Percentiles rank a stretch among this genome's conserved stretches.
Evolutionary conservation across 2,329 filamentous ascomycete species (phyloP).

Genomic region (Gnomoniopsis sp.): DNA sequence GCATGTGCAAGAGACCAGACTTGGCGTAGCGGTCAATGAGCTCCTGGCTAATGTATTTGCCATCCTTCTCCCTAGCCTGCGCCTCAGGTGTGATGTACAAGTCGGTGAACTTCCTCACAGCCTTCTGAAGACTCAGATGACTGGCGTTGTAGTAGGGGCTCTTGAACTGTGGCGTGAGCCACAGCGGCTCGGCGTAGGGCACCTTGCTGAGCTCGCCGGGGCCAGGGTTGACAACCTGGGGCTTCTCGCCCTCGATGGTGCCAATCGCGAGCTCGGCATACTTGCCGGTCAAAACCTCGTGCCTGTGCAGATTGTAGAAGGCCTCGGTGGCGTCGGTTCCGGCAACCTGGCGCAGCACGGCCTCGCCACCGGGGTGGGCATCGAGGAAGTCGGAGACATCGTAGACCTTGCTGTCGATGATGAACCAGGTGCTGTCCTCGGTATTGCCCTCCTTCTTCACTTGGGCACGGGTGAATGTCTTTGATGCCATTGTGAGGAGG

Average conservation of each 20-base stretch:
- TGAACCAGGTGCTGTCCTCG: slow-evolving; percentile 75
- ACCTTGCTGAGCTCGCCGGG: slow-evolving; percentile 72
- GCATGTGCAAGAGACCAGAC: slow-evolving; percentile 74
- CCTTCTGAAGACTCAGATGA: slow-evolving; percentile 65
- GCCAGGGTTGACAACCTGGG: slow-evolving; percentile 67
- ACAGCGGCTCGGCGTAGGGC: slow-evolving; percentile 81
- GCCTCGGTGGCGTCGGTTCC: slow-evolving; percentile 77
- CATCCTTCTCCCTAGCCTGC: slow-evolving; percentile 70
- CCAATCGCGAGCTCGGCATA: slow-evolving; percentile 75
- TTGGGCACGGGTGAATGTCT: slow-evolving; percentile 58
- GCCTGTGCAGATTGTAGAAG: slow-evolving; percentile 90
- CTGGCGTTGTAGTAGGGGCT: slow-evolving; percentile 77
- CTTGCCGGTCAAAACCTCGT: slow-evolving; percentile 75
- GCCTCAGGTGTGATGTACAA: slow-evolving; percentile 70
- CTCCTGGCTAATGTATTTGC: slow-evolving; percentile 65
- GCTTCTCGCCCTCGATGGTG: slow-evolving; percentile 69
- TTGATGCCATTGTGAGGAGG: slow-evolving; percentile 31
- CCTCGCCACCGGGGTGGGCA: slow-evolving; percentile 78
- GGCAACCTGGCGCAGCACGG: slow-evolving; percentile 76
- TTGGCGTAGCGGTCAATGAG: slow-evolving; percentile 77
- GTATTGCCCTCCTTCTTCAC: slow-evolving; percentile 70
- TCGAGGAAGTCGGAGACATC: slow-evolving; percentile 82
- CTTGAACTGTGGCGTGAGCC: slow-evolving; percentile 74
- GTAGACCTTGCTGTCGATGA: slow-evolving; percentile 85
- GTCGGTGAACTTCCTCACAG: slow-evolving; percentile 71